Percentiles rank a stretch among this genome's conserved stretches.
Conservation (phyloP, 257 asterid species). For the Dorcoceras hygrometricum region DNA sequence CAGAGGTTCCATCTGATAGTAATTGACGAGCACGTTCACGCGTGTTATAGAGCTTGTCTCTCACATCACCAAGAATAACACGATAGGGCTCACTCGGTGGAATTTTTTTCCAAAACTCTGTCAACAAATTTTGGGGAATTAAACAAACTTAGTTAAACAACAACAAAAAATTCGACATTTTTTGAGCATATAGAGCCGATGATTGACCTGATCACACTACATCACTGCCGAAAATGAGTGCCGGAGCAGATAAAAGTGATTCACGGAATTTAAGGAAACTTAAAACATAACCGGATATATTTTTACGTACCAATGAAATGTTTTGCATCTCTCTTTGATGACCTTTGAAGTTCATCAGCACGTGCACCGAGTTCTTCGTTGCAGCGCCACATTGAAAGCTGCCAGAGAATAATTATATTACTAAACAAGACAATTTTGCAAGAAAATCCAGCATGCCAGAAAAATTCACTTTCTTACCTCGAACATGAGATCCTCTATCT, state of each 20-base stretch:
- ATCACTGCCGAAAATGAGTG: neutral
- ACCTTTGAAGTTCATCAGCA: conserved; percentile 66
- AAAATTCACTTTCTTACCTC: conserved; percentile 45
- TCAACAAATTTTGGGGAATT: neutral
- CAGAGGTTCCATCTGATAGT: neutral
- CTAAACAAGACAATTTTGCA: neutral
- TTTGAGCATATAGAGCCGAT: neutral
- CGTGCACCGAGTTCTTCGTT: conserved; percentile 76
- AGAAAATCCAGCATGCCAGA: neutral
- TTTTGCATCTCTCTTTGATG: conserved; percentile 58
- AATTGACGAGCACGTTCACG: neutral
- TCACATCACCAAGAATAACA: neutral
- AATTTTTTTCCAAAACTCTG: neutral
- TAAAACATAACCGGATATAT: neutral
- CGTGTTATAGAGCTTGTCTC: neutral
- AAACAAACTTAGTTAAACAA: neutral
- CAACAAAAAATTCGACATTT: neutral
- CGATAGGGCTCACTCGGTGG: neutral
- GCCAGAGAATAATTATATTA: conserved; percentile 30
- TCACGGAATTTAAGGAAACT: neutral
- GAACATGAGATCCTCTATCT: conserved; percentile 44
- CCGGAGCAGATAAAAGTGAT: too few relatives aligned
- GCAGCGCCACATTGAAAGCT: conserved; percentile 65
- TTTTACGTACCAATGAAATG: conserved; percentile 32
- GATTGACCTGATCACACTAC: neutral